Conservation (phyloP, 345 rosid species). For the Gossypioides kirkii region DNA sequence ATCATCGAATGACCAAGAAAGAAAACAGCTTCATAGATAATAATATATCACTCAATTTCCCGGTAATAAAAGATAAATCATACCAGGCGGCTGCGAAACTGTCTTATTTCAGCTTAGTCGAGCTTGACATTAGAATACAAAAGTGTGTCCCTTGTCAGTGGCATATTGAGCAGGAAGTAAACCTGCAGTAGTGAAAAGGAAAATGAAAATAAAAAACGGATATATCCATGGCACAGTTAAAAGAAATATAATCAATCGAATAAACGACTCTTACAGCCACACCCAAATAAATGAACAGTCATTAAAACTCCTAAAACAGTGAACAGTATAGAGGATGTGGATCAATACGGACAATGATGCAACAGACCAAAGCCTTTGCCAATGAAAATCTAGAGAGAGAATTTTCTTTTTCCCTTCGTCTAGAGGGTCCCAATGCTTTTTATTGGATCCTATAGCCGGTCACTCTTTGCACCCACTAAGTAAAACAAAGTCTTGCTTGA, state of each 20-base stretch:
- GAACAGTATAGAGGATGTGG: not conserved
- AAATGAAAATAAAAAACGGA: not conserved
- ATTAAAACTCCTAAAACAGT: not conserved
- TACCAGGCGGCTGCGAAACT: conserved; percentile 10
- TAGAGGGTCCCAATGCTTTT: not conserved
- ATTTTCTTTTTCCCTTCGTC: not conserved
- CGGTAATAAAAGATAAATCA: not conserved
- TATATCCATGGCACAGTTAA: not conserved
- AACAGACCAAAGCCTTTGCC: not conserved
- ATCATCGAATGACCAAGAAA: not conserved
- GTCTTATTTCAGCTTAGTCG: conserved; percentile 38
- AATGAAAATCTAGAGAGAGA: not conserved
- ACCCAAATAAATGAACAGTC: not conserved
- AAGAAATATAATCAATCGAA: not conserved
- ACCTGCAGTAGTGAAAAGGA: conserved; percentile 40
- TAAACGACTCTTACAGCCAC: not conserved
- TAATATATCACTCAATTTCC: conserved; percentile 19
- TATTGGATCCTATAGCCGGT: no score
- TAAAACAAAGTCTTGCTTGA: not conserved
- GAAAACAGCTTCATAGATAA: conserved; percentile 8
- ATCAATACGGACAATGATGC: not conserved
- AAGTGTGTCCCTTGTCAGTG: conserved; percentile 92
- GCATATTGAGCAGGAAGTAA: conserved; percentile 86
- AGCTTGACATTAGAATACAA: conserved; percentile 96
- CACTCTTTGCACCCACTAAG: not conserved